Conservation (phyloP, 2,329 filamentous ascomycete genomes). For the Aspergillus sergii region DNA sequence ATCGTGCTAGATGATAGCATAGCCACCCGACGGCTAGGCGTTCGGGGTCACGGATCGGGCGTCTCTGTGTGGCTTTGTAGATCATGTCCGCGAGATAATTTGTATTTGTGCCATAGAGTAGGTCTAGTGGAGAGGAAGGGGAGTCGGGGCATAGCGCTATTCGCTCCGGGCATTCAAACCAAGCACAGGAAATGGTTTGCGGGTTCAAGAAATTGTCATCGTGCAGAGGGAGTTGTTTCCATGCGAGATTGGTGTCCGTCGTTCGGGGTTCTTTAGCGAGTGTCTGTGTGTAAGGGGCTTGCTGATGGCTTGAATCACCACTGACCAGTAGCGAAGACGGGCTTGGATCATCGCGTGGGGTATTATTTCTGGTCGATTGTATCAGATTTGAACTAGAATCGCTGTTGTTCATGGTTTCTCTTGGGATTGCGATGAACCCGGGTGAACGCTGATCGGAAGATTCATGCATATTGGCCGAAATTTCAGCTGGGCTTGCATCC, state of each 20-base stretch:
- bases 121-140: conserved; percentile 26
- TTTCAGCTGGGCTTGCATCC: conserved; percentile 13
- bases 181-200: conserved; percentile 9
- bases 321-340: background rate
- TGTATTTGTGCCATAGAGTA: conserved; percentile 29
- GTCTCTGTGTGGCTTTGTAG: conserved; percentile 19
- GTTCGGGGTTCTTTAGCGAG: background rate
- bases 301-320: background rate
- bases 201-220: conserved; percentile 18
- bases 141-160: conserved; percentile 24
- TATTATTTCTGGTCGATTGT: background rate
- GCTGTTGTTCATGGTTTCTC: background rate
- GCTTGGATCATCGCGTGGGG: background rate
- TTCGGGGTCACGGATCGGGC: conserved; percentile 30
- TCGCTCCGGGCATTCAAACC: conserved; percentile 22
- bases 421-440: background rate
- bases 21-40: conserved; percentile 25
- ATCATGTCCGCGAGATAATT: conserved; percentile 31
- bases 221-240: conserved; percentile 21
- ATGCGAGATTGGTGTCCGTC: conserved; percentile 2
- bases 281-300: background rate
- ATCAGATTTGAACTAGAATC: background rate
- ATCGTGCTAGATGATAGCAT: conserved; percentile 25
- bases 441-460: background rate
- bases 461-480: background rate